phyloP scores from a whole-genome alignment of 805 yeast genomes.

The Grigorovia transvaalensis region DNA sequence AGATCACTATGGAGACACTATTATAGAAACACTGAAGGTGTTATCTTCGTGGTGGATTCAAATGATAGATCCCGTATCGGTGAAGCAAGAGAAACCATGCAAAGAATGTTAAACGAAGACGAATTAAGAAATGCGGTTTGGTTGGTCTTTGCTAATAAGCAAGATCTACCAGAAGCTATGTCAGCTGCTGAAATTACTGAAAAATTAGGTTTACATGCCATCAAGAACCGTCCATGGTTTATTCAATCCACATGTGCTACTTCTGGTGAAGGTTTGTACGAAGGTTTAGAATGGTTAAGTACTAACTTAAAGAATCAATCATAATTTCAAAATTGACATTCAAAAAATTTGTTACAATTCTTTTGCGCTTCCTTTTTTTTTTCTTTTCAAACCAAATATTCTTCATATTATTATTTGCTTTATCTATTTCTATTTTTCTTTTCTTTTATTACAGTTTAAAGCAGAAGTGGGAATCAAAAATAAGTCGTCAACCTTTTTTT shows the following conservation, averaged over 20 bases:
- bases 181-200: conserved; percentile 97
- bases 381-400: too few species aligned
- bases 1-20: conserved; percentile 99
- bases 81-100: conserved; percentile 97
- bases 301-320: conserved; percentile 73
- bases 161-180: conserved; percentile 98
- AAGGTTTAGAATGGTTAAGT: conserved; percentile 95
- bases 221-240: conserved; percentile 99
- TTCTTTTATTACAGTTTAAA: too few species aligned
- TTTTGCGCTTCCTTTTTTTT: too few species aligned
- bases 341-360: neutral
- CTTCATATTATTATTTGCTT: too few species aligned
- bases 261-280: conserved; percentile 96
- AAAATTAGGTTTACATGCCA: conserved; percentile 90
- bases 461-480: too few species aligned
- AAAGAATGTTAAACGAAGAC: conserved; percentile 96
- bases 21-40: conserved; percentile 98
- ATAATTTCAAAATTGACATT: conserved; percentile 11
- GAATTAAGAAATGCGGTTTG: conserved; percentile 94
- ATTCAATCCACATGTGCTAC: conserved; percentile 99
- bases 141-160: conserved; percentile 95
- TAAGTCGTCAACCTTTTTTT: too few species aligned
- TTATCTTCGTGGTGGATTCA: conserved; percentile 94
- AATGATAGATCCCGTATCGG: conserved; percentile 96
- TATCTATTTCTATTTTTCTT: too few species aligned